Base-by-base conservation (phyloP, 202 grass and related monocot species). In the Hordeum pubiflorum region DNA sequence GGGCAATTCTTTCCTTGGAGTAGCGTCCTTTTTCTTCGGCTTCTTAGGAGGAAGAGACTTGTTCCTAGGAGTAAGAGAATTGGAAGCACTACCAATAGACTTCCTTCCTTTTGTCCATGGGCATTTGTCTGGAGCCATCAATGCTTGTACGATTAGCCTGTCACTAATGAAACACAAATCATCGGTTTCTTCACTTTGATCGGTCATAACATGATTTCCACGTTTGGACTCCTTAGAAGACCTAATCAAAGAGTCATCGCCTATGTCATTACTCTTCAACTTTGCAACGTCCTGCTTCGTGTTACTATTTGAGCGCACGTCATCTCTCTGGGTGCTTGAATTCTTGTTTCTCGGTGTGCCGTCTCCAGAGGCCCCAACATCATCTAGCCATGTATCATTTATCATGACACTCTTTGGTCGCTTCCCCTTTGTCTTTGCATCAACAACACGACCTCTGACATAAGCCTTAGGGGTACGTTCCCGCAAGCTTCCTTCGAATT, bases 121-220 rank as follows among this genome's bases (percentile, higher is more conserved):
- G 69, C 74, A 86, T 75, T 67, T 85, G 54, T 58, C 54, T n/a
- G 65, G 63, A 63, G 87, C 81, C 84, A 91, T 89, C 75, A 91
- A 78, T 87, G 81, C 87, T 78, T 81, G 89, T 57, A 85, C 76
- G 38, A 87, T 81, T 67, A 75, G 3, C 57, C 17, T 81, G 1
- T 87, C 29, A 38, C 10, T 65, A 72, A 55, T 39, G 50, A 74
- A 21, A n/a, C 85, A 46, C 52, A 64, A 39, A 78, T 54, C 17
- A 58, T 69, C 70, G 58, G 26, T 58, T 39, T 70, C 64, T 81
- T 62, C 8, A 14, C n/a, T 83, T 56, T 44, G 52, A 69, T 76
- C 33, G 1, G 18, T 46, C 29, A 5, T 33, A 69, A 8, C 72
- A 84, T 34, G 27, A 63, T 56, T 81, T 86, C 41, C 73, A 44